Conservation (phyloP, 2,329 filamentous ascomycete genomes). For the Alternaria gansuensis region DNA sequence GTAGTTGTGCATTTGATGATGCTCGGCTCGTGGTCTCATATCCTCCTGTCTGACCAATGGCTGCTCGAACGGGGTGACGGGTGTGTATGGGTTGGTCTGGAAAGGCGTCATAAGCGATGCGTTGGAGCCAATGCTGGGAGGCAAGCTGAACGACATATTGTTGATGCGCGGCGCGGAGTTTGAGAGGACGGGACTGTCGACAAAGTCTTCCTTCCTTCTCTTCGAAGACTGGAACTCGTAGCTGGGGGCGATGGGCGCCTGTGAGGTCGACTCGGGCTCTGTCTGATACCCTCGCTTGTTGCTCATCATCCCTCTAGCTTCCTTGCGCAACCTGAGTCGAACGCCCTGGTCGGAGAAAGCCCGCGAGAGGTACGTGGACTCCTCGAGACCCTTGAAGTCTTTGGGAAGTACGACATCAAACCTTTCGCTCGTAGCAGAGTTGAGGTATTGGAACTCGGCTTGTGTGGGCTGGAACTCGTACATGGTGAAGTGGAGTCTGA, state of each 20-base stretch:
- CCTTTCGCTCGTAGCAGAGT: conserved; percentile 66
- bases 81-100: not conserved
- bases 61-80: not conserved
- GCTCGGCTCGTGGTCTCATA: no score
- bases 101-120: not conserved
- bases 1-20: no score
- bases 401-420: conserved; percentile 73
- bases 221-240: conserved; percentile 4
- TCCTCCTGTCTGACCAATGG: no score
- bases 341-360: conserved; percentile 89
- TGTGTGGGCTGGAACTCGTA: conserved; percentile 60
- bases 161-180: not conserved
- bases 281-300: conserved; percentile 37
- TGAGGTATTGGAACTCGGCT: conserved; percentile 60
- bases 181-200: not conserved
- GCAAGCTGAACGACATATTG: not conserved
- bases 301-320: conserved; percentile 65
- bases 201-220: not conserved
- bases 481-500: conserved; percentile 77
- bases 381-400: conserved; percentile 79
- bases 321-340: conserved; percentile 81
- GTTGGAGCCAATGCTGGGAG: not conserved
- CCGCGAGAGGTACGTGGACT: conserved; percentile 82
- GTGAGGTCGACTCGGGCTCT: conserved; percentile 12
- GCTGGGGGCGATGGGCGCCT: not conserved